Base-by-base conservation (phyloP, 108 stramenopile species). In the Phaeodactylum tricornutum region DNA sequence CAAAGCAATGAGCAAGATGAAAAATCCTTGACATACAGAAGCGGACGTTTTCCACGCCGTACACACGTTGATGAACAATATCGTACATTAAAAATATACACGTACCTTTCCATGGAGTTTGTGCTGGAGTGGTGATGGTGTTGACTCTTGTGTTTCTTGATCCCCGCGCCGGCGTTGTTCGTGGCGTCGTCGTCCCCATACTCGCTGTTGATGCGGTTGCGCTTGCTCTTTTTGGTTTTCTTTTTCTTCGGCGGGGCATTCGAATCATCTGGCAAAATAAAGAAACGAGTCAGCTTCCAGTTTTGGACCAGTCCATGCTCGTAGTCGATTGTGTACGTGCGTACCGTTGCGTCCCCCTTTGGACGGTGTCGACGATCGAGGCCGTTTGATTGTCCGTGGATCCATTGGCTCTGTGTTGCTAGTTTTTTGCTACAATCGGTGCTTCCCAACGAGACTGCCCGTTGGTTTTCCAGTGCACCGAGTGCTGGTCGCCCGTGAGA, bases 361-460 rank as follows among this genome's bases (percentile, higher is more conserved):
- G 8, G 50, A 34, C 8, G 38, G 38, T 7, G 38, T 40, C 7
- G 38, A 3, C 8, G 31, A 37, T 51, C 50, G 19, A 19, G 50
- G 50, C 16, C 50, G 50, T 17, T 51, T 51, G 8, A 51, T 34
- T 19, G 50, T 19, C 11, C 50, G 27, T 19, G 27, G 50, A 41
- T 51, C 50, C 32, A 33, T 33, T 37, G n/a, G n/a, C n/a, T n/a
- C n/a, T n/a, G n/a, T n/a, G n/a, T n/a, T n/a, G n/a, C n/a, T n/a
- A n/a, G n/a, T n/a, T n/a, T n/a, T n/a, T n/a, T n/a, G n/a, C n/a
- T n/a, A n/a, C n/a, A n/a, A n/a, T n/a, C n/a, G n/a, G n/a, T n/a
- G n/a, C n/a, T n/a, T n/a, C n/a, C n/a, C n/a, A n/a, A n/a, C n/a
- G n/a, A n/a, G n/a, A n/a, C n/a, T n/a, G n/a, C n/a, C n/a, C n/a